Base-by-base conservation (phyloP, 1,284 basidiomycete genomes). In the Polyporus tsugae region DNA sequence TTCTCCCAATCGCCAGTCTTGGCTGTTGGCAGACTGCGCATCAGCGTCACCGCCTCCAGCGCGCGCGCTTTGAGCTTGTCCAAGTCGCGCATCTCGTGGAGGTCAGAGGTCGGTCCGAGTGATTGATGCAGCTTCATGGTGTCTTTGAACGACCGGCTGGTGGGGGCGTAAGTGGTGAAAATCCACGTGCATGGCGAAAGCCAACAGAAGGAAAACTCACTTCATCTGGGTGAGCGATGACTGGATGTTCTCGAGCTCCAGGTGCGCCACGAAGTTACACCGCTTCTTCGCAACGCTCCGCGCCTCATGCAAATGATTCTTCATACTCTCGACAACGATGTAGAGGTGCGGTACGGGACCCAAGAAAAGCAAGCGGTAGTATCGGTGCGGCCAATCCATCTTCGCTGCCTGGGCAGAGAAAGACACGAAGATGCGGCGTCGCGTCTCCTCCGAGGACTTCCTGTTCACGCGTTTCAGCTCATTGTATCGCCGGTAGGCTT, bases 331-430 rank as follows among this genome's bases (percentile, higher is more conserved):
- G n/a, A 89, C 78, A 66, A 81, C 85, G 3, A 83, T 75, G 29
- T 87, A 78, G 4, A 86, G 74, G 69, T 83, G 84, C 0, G 87
- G 86, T 5, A 89, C 76, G 6, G 85, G 83, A 1, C 86, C 86
- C 2, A 87, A 78, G 74, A 84, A 86, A 17, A 86, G 75, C 2
- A 78, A 66, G 22, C 82, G 82, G 71, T 89, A 88, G 25, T 68
- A 72, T 11, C 69, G 73, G 33, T 66, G 62, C 9, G 77, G 69
- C 82, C 84, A 84, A 6, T 75, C 71, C n/a, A 81, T 78, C 11
- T 70, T 72, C 17, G 67, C 68, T 4, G 80, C 77, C 38, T 79
- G 75, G 41, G 76, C 68, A 33, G 81, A 63, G 68, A 80, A 88
- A 2, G 69, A 66, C 1, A 55, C 33, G 60, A 66, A 70, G 55